Evolutionary conservation across 495 filamentous ascomycete species (phyloP).

Genomic region (Penicillium silybi): DNA sequence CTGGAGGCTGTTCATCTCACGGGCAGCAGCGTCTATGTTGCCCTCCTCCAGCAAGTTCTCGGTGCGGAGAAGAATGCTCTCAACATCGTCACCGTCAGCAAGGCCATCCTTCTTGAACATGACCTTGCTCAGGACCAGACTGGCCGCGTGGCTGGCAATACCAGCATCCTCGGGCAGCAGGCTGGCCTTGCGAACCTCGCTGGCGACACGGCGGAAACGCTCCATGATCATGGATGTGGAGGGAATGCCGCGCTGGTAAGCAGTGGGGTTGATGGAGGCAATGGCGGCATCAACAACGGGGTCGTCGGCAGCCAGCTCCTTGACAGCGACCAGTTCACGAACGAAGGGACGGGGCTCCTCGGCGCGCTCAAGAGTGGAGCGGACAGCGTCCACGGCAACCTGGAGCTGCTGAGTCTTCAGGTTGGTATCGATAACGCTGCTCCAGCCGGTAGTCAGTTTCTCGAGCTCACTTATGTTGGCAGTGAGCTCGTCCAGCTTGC

Average conservation of each 20-base stretch:
- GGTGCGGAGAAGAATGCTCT: constrained; percentile 84
- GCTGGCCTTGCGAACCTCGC: constrained; percentile 89
- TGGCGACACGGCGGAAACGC: constrained; percentile 90
- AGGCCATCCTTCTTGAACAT: constrained; percentile 92
- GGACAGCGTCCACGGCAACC: constrained; percentile 90
- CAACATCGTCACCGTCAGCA: constrained; percentile 84
- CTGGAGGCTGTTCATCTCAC: constrained; percentile 87
- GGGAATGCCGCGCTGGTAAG: constrained; percentile 89
- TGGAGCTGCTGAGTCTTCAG: constrained; percentile 92
- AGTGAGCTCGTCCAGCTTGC: constrained; percentile 78
- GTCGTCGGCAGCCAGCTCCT: constrained; percentile 81
- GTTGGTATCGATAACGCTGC: constrained; percentile 79
- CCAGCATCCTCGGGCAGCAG: constrained; percentile 90
- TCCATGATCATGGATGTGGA: constrained; percentile 82
- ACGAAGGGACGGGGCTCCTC: constrained; percentile 78
- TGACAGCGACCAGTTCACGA: constrained; percentile 85
- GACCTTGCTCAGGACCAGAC: constrained; percentile 80
- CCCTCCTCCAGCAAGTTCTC: constrained; percentile 89
- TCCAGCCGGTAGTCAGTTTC: constrained; percentile 78
- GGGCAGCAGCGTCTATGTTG: constrained; percentile 80
- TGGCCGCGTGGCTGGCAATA: constrained; percentile 87
- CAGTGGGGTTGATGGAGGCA: constrained; percentile 84
- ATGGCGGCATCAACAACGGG: constrained; percentile 86
- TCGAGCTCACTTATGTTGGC: constrained; percentile 74
- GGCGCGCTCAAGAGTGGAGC: constrained; percentile 69